Evolutionary conservation across 1,284 basidiomycete genomes (phyloP).

Genomic region (Singerocomus rubriflavus): DNA sequence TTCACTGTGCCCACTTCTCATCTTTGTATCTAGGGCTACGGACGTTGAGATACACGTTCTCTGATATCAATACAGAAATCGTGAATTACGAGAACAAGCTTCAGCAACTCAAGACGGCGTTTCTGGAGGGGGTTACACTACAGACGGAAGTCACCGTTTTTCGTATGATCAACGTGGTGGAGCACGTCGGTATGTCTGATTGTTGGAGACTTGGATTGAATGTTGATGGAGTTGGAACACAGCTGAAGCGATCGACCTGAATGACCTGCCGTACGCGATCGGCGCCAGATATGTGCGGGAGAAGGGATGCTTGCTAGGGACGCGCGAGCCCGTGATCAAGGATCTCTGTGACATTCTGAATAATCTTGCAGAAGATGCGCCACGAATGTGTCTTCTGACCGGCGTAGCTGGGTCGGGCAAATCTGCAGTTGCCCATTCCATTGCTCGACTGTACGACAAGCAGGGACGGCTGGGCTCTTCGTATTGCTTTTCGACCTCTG

Average conservation of each 20-base stretch:
- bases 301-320: conserved; percentile 7
- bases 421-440: conserved; percentile 2
- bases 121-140: neutral
- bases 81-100: neutral
- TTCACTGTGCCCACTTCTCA: neutral
- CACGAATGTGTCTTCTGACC: conserved; percentile 1
- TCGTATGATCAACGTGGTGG: neutral
- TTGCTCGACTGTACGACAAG: conserved; percentile 1
- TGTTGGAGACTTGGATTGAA: neutral
- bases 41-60: neutral
- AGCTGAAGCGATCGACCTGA: neutral
- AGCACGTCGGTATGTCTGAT: neutral
- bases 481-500: conserved; percentile 7
- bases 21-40: neutral
- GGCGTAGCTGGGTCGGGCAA: conserved; percentile 8
- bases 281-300: conserved; percentile 3
- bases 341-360: neutral
- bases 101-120: neutral
- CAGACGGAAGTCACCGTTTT: neutral
- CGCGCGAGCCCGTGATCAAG: neutral
- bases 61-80: neutral
- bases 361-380: neutral
- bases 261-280: neutral
- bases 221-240: neutral
- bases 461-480: conserved; percentile 7